phyloP scores from a whole-genome alignment of 139 green algal genomes.

The Pleodorina starrii region DNA sequence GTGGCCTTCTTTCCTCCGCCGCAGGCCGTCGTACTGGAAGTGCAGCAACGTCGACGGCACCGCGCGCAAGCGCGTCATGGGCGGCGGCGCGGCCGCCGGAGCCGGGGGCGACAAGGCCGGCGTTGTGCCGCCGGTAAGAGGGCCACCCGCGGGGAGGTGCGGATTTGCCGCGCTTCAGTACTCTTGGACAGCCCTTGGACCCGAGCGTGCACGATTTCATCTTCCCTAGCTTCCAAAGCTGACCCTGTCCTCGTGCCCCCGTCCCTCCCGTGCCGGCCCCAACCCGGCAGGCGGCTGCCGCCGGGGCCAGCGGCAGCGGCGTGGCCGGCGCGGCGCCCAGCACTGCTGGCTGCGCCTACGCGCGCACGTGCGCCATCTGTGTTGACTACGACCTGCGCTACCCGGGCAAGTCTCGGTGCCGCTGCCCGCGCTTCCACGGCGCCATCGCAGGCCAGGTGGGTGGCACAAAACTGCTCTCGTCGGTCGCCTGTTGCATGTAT shows the following conservation, averaged over 20 bases:
- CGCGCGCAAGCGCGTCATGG: constrained; percentile 15
- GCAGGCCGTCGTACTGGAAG: constrained; percentile 43
- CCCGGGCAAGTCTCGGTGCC: constrained; percentile 1
- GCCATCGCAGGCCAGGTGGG: constrained; percentile 42
- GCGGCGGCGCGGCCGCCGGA: background rate
- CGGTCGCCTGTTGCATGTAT: too few species aligned
- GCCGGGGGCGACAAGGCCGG: background rate
- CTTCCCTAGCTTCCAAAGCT: too few species aligned
- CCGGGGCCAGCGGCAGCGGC: too few species aligned
- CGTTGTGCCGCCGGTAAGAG: too few species aligned
- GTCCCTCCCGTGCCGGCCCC: too few species aligned
- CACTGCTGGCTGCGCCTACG: background rate
- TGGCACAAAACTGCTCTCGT: too few species aligned
- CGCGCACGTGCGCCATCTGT: constrained; percentile 5
- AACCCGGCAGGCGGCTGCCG: too few species aligned
- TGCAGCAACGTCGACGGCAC: constrained; percentile 40
- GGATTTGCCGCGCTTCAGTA: too few species aligned
- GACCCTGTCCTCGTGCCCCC: background rate
- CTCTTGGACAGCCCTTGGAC: too few species aligned
- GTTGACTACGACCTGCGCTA: constrained; percentile 18
- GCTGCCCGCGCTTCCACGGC: constrained; percentile 38
- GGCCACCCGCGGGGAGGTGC: too few species aligned
- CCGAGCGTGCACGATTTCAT: too few species aligned
- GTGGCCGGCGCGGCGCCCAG: background rate
- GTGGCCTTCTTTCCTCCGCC: background rate